Percentiles rank a stretch among this genome's conserved stretches.
Conservation (phyloP, 345 rosid species). For the Sonneratia alba region DNA sequence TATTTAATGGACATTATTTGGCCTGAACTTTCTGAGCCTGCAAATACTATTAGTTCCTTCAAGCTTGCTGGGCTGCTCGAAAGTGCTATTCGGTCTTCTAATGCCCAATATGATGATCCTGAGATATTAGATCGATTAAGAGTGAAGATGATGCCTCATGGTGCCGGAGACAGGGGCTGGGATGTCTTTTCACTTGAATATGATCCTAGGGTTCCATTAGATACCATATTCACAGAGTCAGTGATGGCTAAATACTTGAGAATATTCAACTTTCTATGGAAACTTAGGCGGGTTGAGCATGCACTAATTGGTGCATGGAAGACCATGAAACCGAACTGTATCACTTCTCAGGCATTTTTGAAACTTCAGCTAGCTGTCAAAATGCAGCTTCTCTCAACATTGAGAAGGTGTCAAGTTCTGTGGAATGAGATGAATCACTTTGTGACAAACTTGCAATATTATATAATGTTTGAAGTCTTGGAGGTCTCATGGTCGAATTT, state of each 20-base stretch:
- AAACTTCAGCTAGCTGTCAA: constrained; percentile 69
- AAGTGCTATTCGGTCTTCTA: constrained; percentile 87
- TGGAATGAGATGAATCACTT: constrained; percentile 98
- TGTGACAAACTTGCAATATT: constrained; percentile 89
- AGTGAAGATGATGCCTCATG: constrained; percentile 96
- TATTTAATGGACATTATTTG: constrained; percentile 88
- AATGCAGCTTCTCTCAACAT: constrained; percentile 64
- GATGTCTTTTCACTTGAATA: constrained; percentile 95
- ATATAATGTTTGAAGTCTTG: constrained; percentile 97
- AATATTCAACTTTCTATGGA: constrained; percentile 95
- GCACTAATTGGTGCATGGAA: constrained; percentile 97
- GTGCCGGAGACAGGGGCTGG: constrained; percentile 89
- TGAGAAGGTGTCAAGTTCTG: constrained; percentile 89
- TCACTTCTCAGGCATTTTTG: constrained; percentile 64
- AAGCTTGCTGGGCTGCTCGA: constrained; percentile 90
- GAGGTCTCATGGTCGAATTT: constrained; percentile 96
- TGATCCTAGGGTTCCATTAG: constrained; percentile 87
- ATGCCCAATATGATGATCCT: constrained; percentile 95
- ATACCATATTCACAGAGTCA: constrained; percentile 83
- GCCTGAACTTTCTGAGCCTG: constrained; percentile 94
- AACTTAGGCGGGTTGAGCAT: constrained; percentile 90
- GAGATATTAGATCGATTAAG: constrained; percentile 82
- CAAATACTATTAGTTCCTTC: constrained; percentile 88
- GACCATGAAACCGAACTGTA: constrained; percentile 97
- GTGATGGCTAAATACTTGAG: constrained; percentile 75